Evolutionary conservation across 176 grass and related monocot genomes (phyloP).

Genomic region (Musa beccarii): DNA sequence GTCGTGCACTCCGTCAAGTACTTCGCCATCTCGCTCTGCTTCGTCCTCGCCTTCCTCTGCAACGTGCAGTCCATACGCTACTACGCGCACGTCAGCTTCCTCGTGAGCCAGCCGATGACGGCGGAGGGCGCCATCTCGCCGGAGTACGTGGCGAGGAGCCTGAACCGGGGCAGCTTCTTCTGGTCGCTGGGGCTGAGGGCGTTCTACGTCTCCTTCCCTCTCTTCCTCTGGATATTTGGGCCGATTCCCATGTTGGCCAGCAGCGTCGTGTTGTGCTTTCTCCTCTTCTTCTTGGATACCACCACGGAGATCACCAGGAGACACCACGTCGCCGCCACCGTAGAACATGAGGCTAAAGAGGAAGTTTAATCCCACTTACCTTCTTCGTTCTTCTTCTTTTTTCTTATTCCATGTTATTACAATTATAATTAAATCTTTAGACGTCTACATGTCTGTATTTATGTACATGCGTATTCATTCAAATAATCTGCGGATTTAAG

Average conservation of each 20-base stretch:
- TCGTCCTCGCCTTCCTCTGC: conserved; percentile 4
- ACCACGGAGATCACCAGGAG: conserved; percentile 19
- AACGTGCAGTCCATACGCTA: conserved; percentile 17
- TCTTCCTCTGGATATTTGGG: conserved; percentile 86
- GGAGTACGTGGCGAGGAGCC: conserved; percentile 42
- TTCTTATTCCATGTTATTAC: too few relatives aligned
- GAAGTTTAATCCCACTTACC: too few relatives aligned
- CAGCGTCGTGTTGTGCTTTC: conserved; percentile 39
- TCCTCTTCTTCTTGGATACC: conserved; percentile 64
- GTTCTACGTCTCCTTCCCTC: conserved; percentile 61
- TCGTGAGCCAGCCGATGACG: conserved; percentile 4
- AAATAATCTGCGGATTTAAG: too few relatives aligned
- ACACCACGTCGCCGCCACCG: too few relatives aligned
- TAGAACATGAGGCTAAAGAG: too few relatives aligned
- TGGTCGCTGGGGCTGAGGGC: conserved; percentile 89
- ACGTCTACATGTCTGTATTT: too few relatives aligned
- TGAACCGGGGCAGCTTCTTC: conserved; percentile 65
- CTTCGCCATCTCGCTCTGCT: conserved; percentile 46
- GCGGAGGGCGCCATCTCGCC: neutral
- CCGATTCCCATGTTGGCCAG: conserved; percentile 59
- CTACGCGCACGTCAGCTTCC: conserved; percentile 17
- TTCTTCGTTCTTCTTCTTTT: too few relatives aligned
- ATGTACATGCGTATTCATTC: too few relatives aligned
- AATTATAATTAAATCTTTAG: too few relatives aligned
- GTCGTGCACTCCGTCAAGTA: conserved; percentile 49